Conservation (phyloP, 176 grass and related monocot species). For the Aechmea fasciata region DNA sequence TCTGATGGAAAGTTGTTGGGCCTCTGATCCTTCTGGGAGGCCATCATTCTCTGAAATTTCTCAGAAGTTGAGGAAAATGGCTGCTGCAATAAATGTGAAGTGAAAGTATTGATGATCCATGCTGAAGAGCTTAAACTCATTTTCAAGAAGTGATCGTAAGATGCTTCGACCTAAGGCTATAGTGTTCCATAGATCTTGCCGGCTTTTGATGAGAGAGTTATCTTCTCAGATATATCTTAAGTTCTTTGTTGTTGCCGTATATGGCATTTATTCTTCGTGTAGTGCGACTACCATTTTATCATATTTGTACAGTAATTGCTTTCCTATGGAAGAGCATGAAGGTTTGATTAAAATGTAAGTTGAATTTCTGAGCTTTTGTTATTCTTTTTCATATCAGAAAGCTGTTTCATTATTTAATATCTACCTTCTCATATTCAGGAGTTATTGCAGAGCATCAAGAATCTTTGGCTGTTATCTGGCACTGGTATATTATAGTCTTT, state of each 20-base stretch:
- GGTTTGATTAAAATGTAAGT: neutral
- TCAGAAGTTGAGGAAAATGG: constrained; percentile 91
- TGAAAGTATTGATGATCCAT: constrained; percentile 25
- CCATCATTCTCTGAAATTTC: constrained; percentile 94
- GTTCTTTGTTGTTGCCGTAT: neutral
- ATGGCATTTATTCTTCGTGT: neutral
- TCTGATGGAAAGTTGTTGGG: constrained; percentile 89
- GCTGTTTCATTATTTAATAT: neutral
- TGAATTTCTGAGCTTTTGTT: neutral
- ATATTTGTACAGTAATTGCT: constrained; percentile 1
- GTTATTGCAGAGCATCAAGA: neutral
- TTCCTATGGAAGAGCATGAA: neutral
- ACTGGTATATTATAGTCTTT: neutral
- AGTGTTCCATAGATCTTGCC: neutral
- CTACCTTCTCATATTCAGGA: neutral
- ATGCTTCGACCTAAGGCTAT: neutral
- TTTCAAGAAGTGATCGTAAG: neutral
- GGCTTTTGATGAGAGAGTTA: neutral
- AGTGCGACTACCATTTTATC: neutral
- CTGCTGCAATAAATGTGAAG: constrained; percentile 71
- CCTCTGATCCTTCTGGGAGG: constrained; percentile 59
- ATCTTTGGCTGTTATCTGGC: neutral
- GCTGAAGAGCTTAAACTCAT: neutral
- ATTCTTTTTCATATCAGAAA: neutral
- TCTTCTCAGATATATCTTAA: neutral